Conservation (phyloP, 495 filamentous ascomycete genomes). For the Recurvomyces mirabilis region DNA sequence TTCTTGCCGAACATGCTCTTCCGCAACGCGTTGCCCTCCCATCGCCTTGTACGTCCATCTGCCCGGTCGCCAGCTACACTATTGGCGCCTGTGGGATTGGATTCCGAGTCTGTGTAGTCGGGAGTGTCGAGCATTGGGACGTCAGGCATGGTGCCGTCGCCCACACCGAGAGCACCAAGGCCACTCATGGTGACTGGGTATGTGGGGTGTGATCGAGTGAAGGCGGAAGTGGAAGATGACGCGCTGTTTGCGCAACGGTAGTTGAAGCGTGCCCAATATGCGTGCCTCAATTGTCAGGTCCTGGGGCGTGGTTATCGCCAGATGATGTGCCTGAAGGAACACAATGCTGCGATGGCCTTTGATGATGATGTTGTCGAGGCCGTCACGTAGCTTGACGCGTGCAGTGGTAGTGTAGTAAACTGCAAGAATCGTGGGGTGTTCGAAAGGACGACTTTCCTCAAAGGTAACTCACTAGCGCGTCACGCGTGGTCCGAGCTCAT, state of each 20-base stretch:
- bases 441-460: too few species aligned
- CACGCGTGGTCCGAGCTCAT: too few species aligned
- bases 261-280: too few species aligned
- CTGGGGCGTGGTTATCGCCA: too few species aligned
- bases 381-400: background rate
- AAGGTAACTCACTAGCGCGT: too few species aligned
- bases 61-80: constrained; percentile 64
- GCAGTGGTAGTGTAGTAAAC: background rate
- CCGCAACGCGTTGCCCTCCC: constrained; percentile 74
- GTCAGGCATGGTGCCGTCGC: constrained; percentile 17
- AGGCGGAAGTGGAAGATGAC: too few species aligned
- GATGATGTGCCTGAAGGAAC: too few species aligned
- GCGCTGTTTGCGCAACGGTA: constrained; percentile 2
- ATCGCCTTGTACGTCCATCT: constrained; percentile 76
- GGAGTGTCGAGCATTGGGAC: constrained; percentile 22
- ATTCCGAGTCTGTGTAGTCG: constrained; percentile 60
- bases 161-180: constrained; percentile 9
- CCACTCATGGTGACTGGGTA: constrained; percentile 13
- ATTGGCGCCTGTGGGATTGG: constrained; percentile 73
- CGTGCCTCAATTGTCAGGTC: too few species aligned
- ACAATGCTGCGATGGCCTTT: too few species aligned
- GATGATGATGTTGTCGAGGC: background rate
- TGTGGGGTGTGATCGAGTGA: background rate
- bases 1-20: constrained; percentile 91
- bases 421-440: background rate